Conservation (phyloP, 2,329 filamentous ascomycete genomes). For the Xylariaceae sp. region DNA sequence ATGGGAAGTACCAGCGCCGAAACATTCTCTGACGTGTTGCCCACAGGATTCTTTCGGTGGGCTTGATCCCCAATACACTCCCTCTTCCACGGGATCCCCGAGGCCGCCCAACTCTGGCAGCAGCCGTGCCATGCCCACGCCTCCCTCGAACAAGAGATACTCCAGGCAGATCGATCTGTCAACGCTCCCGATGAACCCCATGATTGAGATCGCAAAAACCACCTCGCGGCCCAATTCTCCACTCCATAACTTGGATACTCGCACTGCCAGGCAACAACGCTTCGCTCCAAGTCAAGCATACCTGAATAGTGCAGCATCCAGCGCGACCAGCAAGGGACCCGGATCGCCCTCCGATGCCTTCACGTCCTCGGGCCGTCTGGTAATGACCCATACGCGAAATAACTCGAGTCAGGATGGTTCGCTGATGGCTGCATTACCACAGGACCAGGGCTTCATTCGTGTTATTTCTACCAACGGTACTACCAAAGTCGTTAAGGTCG, state of each 20-base stretch:
- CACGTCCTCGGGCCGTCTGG: constrained; percentile 50
- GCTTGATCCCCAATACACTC: constrained; percentile 58
- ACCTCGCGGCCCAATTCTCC: constrained; percentile 67
- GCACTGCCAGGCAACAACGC: constrained; percentile 43
- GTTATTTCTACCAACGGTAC: constrained; percentile 89
- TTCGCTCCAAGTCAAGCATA: constrained; percentile 45
- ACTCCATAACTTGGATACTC: constrained; percentile 47
- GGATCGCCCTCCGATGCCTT: constrained; percentile 56
- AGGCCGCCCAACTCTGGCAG: constrained; percentile 49
- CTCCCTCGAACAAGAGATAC: constrained; percentile 53
- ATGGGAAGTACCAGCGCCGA: neutral
- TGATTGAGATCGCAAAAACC: constrained; percentile 41
- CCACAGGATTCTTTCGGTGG: constrained; percentile 73
- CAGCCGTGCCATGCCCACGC: constrained; percentile 34
- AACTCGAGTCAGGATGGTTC: constrained; percentile 80
- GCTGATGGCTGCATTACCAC: constrained; percentile 76
- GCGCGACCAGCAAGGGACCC: constrained; percentile 44
- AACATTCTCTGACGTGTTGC: neutral
- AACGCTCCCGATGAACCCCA: constrained; percentile 29
- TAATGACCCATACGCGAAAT: constrained; percentile 65
- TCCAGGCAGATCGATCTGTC: constrained; percentile 51
- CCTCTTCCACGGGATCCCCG: constrained; percentile 59
- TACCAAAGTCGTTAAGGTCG: constrained; percentile 89
- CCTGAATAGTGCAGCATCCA: constrained; percentile 41
- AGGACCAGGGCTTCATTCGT: constrained; percentile 81